Conservation (phyloP, 805 yeast species). For the Starmerella potacharoeniae region DNA sequence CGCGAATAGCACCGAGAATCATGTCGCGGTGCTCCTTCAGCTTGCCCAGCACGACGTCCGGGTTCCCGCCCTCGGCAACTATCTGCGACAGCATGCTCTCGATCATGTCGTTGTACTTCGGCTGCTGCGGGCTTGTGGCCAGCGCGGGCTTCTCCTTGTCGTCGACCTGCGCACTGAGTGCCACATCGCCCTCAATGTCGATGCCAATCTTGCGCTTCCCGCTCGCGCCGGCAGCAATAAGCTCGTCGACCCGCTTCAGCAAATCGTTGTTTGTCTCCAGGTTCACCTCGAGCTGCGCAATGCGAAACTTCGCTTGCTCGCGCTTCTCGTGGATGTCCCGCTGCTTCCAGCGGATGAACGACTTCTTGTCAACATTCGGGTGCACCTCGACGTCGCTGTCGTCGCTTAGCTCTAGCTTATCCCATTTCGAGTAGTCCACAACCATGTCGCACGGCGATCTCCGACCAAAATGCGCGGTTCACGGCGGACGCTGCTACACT, state of each 20-base stretch:
- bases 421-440: constrained; percentile 96
- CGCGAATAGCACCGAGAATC: constrained; percentile 44
- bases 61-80: constrained; percentile 43
- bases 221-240: constrained; percentile 38
- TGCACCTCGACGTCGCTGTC: constrained; percentile 96
- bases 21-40: constrained; percentile 47
- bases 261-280: constrained; percentile 68
- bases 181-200: constrained; percentile 22
- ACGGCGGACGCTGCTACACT: not conserved
- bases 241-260: constrained; percentile 57
- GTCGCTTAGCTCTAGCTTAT: constrained; percentile 86
- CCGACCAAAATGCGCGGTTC: not conserved
- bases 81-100: constrained; percentile 79
- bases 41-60: constrained; percentile 28
- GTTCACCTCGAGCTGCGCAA: constrained; percentile 63
- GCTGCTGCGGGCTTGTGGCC: constrained; percentile 27
- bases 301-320: constrained; percentile 63
- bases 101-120: constrained; percentile 80
- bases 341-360: constrained; percentile 93
- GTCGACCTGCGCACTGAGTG: constrained; percentile 21
- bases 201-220: constrained; percentile 21
- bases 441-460: constrained; percentile 40
- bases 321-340: constrained; percentile 94
- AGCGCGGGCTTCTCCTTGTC: constrained; percentile 24
- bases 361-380: constrained; percentile 89